Evolutionary conservation across 345 rosid genomes (phyloP).

Genomic region (Adansonia digitata): DNA sequence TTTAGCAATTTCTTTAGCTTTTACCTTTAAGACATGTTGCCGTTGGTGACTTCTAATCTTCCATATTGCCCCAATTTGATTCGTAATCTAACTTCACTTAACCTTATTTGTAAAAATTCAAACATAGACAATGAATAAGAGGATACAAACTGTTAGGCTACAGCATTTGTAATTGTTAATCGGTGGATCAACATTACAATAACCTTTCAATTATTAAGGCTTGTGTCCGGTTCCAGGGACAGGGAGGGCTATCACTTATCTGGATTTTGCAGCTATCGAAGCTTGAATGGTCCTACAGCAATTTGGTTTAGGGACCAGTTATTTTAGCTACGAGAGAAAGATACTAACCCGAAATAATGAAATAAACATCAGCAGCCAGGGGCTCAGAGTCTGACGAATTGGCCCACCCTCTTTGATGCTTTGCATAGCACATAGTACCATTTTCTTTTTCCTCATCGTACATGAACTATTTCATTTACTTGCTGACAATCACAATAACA

Average conservation of each 20-base stretch:
- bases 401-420: neutral
- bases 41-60: neutral
- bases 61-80: neutral
- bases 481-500: neutral
- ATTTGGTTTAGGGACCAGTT: neutral
- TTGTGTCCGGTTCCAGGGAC: neutral
- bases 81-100: neutral
- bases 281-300: neutral
- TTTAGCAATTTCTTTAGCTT: too few relatives aligned
- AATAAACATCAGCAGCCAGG: neutral
- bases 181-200: neutral
- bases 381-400: neutral
- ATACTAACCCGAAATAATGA: neutral
- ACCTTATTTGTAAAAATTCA: neutral
- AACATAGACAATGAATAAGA: neutral
- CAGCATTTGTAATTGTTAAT: neutral
- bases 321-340: neutral
- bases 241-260: neutral
- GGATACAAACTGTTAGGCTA: neutral
- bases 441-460: neutral
- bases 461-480: neutral
- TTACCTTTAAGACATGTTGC: neutral
- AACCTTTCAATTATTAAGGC: neutral
- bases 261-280: neutral
- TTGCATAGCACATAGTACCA: neutral